Evolutionary conservation across 208 protist genomes (phyloP).

Genomic region (Trypanosomatidae sp.): DNA sequence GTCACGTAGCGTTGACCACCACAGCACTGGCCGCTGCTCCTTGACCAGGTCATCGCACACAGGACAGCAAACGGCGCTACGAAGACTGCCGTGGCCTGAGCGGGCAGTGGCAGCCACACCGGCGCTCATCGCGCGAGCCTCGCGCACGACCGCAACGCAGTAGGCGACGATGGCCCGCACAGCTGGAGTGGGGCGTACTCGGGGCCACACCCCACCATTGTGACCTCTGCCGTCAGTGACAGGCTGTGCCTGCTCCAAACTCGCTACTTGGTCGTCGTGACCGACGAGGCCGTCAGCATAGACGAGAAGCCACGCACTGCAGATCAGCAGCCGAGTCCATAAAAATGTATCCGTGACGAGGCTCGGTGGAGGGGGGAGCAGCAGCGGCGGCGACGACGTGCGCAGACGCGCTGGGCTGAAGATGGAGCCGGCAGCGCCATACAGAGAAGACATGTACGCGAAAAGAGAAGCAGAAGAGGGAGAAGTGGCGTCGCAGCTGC

Average conservation of each 20-base stretch:
- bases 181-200: conserved; percentile 15
- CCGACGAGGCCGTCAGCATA: conserved; percentile 35
- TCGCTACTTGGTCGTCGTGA: background rate
- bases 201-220: background rate
- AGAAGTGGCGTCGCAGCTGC: background rate
- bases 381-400: conserved; percentile 22
- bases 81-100: background rate
- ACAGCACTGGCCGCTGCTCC: conserved; percentile 25
- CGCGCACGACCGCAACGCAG: conserved; percentile 48
- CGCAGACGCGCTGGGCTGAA: conserved; percentile 14
- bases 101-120: conserved; percentile 21
- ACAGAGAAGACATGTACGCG: background rate
- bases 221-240: background rate
- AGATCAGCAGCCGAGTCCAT: conserved; percentile 66
- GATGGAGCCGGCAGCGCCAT: background rate
- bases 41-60: conserved; percentile 39
- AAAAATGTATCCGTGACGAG: conserved; percentile 51
- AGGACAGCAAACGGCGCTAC: conserved; percentile 29
- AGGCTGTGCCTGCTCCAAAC: background rate
- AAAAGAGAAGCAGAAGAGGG: background rate
- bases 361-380: conserved; percentile 45
- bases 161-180: conserved; percentile 26
- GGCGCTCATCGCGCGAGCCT: conserved; percentile 33
- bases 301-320: conserved; percentile 53
- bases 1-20: conserved; percentile 41